phyloP scores from a whole-genome alignment of 2,329 filamentous ascomycete genomes.

The Fusarium vanettenii region DNA sequence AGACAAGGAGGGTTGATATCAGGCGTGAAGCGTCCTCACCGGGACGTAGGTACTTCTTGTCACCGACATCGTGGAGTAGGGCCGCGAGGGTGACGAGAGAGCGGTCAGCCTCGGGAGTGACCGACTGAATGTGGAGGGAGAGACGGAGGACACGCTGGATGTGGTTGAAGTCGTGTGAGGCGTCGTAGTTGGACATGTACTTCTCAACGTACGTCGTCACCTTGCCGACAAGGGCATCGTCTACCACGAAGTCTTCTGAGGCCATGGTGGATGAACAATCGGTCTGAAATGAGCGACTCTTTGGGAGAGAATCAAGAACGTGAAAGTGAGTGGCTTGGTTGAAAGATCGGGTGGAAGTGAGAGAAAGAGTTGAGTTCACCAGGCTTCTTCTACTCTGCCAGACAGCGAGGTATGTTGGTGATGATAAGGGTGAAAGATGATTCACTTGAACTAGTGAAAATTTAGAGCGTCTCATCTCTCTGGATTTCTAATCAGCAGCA shows the following conservation, averaged over 20 bases:
- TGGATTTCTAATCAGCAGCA: slow-evolving; percentile 22
- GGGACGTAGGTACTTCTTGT: slow-evolving; percentile 79
- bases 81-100: slow-evolving; percentile 75
- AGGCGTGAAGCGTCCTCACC: slow-evolving; percentile 68
- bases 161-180: slow-evolving; percentile 89
- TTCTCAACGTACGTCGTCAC: slow-evolving; percentile 73
- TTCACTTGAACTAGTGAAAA: slow-evolving; percentile 22
- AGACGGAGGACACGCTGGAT: slow-evolving; percentile 83
- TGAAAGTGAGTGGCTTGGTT: background rate
- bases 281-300: background rate
- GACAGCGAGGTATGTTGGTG: background rate
- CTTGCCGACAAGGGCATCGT: slow-evolving; percentile 61
- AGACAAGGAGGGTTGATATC: slow-evolving; percentile 65
- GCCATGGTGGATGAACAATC: slow-evolving; percentile 34
- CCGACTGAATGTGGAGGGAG: slow-evolving; percentile 71
- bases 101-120: slow-evolving; percentile 54
- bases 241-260: slow-evolving; percentile 39
- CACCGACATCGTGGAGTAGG: slow-evolving; percentile 88
- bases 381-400: background rate
- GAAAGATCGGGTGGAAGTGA: slow-evolving; percentile 1
- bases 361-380: background rate
- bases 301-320: background rate
- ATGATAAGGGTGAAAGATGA: background rate
- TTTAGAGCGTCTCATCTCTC: background rate
- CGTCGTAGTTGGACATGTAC: slow-evolving; percentile 84